Evolutionary conservation across 2,329 filamentous ascomycete genomes (phyloP), one percentile per base, ranked within the genome.

Genomic region (Clarireedia homoeocarpa): DNA sequence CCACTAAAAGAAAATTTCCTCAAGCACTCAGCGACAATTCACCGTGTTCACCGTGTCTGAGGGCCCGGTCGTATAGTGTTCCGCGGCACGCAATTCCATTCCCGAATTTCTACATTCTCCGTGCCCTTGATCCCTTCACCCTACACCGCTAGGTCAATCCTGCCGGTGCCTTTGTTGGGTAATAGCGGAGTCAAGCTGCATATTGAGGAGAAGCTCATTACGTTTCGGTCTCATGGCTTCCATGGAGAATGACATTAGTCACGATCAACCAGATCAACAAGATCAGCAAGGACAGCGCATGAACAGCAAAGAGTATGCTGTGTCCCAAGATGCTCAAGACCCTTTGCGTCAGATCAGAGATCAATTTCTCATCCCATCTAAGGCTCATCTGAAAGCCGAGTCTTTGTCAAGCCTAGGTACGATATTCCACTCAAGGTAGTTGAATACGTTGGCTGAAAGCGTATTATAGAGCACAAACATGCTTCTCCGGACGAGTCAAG

Each of bases 291-390:
- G 26, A 52, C 52, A 50, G 51, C 60, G 65, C 61, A 60, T 66
- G 59, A 58, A 51, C 57, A 63, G 56, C 51, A 64, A 60, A 66
- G 66, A 65, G 46, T 62, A 67, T 66, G 66, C 67, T 49, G 58
- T 61, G 50, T 58, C 60, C 51, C 74, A 88, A 10, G 86, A 89
- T 69, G 70, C 72, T 0, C 73, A 81, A 63, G 86, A 89, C 67
- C 70, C 76, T n/a, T 71, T 90, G 36, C 71, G 72, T 24, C 73
- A 77, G 57, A 76, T 89, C 50, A 81, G 89, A 23, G 72, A 81
- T 17, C 80, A 92, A 63, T 96, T 94, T 69, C 76, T 86, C 52
- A 84, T 95, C 45, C 91, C 91, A 0, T 86, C 86, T 9, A 89
- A 83, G 68, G 75, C 73, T 5, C 87, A 91, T 47, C 70, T 95